Conservation (phyloP, 164 flowering plant genomes). For the Stephania cephalantha region DNA sequence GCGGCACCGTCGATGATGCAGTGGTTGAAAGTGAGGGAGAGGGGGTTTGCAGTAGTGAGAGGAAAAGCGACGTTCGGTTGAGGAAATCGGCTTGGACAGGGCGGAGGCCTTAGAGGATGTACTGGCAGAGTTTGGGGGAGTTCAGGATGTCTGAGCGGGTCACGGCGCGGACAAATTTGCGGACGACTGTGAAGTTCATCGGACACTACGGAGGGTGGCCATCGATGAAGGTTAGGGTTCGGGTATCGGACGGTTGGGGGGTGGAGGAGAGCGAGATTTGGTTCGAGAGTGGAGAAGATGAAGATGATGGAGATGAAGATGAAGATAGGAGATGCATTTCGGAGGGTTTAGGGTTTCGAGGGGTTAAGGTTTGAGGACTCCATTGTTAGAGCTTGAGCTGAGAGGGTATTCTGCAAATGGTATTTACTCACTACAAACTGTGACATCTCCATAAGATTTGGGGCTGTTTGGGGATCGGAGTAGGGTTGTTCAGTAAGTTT, state of each 20-base stretch:
- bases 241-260: neutral
- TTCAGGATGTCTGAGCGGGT: neutral
- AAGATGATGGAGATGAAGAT: constrained; percentile 10
- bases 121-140: constrained; percentile 25
- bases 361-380: neutral
- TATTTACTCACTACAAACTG: no score
- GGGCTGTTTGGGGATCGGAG: no score
- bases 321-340: constrained; percentile 4
- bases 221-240: constrained; percentile 10
- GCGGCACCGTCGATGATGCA: no score
- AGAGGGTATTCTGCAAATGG: no score
- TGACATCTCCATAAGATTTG: no score
- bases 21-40: no score
- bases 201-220: constrained; percentile 30
- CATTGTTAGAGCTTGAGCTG: neutral
- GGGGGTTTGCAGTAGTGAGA: constrained; percentile 15
- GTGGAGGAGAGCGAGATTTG: neutral
- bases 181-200: constrained; percentile 29
- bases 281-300: neutral
- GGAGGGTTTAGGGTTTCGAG: constrained; percentile 4
- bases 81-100: constrained; percentile 45
- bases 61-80: constrained; percentile 28
- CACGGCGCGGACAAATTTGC: constrained; percentile 16
- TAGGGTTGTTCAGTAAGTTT: no score
- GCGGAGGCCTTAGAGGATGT: constrained; percentile 33